Conservation (phyloP, 257 asterid genomes). For the Ehretia macrophylla region DNA sequence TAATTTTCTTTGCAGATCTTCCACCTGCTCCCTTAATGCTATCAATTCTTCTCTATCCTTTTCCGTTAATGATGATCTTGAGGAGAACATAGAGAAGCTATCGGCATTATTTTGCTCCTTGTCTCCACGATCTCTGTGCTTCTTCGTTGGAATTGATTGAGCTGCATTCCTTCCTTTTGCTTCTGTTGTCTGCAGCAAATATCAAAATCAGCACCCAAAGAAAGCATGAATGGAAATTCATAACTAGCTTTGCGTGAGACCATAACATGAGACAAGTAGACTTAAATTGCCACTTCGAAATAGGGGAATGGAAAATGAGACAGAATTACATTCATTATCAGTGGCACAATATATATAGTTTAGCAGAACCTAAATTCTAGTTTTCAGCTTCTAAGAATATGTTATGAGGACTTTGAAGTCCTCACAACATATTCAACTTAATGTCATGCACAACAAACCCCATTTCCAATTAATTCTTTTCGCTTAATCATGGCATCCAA, state of each 20-base stretch:
- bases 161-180: constrained; percentile 45
- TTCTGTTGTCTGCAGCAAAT: constrained; percentile 49
- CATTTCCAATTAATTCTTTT: no score
- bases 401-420: no score
- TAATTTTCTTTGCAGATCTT: constrained; percentile 61
- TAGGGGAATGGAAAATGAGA: no score
- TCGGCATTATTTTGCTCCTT: constrained; percentile 28
- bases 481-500: no score
- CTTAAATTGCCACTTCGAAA: no score
- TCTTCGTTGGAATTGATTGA: constrained; percentile 45
- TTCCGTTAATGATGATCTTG: constrained; percentile 50
- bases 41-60: constrained; percentile 80
- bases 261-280: background rate
- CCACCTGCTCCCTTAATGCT: constrained; percentile 62
- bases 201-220: constrained; percentile 19
- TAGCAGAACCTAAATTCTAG: no score
- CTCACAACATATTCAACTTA: no score
- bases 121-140: constrained; percentile 39
- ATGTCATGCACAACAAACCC: no score
- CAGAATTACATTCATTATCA: no score
- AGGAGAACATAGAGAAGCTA: constrained; percentile 43
- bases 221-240: background rate
- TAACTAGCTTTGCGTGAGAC: background rate
- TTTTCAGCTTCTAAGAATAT: no score
- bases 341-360: no score